Evolutionary conservation across 2,329 filamentous ascomycete genomes (phyloP), one percentile per base, ranked within the genome.

Genomic region (Leptographium wingfieldii): DNA sequence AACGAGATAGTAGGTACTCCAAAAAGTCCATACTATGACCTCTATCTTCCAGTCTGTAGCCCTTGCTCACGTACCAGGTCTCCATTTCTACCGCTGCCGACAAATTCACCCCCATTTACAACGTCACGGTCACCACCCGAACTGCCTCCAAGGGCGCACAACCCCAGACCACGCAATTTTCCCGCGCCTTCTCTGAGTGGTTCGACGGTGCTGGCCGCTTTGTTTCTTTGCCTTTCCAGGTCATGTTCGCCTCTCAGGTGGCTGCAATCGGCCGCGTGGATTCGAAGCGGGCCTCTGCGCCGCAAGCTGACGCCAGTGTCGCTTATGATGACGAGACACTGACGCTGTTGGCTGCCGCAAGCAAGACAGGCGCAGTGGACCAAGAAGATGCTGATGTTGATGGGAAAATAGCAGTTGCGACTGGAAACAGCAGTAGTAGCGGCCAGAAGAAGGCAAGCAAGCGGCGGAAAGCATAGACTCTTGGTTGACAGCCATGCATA

Each of bases 71-170:
- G 9, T 10, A 12, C 5, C 64, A 94, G 86, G 80, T 96, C 69
- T 81, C 82, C 19, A 85, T 97, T 65, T 77, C 81, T 2, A 89
- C 85, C 48, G 82, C 80, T 1, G 84, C 83, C 0, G 86, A 87
- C 69, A 96, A 96, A 72, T 83, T 92, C 73, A 81, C 86, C 48
- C 90, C 91, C 0, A 80, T 84, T 53, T 99, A 99, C 77, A 81
- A 88, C 52, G 78, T 96, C 57, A 80, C 77, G 55, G 73, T 83
- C 59, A 76, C 73, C 38, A 12, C 49, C 11, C 33, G 27, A 11
- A 31, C 43, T 9, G 33, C 16, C 16, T 46, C 43, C 33, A 48
- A 22, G 31, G 35, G 22, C 12, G 35, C 38, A 12, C 11, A 25
- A 12, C 33, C 56, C 14, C 48, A 53, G 33, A 76, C 74, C 22